Evolutionary conservation across 129 eudicot genomes (phyloP).

Genomic region (Flaveria robusta): DNA sequence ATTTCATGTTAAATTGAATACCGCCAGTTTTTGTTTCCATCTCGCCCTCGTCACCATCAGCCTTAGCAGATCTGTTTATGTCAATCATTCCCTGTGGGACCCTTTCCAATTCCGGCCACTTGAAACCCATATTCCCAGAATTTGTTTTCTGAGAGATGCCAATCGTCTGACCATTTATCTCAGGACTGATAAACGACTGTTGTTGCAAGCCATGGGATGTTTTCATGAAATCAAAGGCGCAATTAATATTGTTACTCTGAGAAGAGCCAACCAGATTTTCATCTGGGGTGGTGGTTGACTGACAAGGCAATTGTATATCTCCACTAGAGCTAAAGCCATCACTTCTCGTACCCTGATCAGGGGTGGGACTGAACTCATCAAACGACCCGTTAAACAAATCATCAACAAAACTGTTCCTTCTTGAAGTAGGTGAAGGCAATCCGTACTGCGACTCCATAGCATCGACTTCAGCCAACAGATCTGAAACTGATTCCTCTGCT

Average conservation of each 20-base stretch:
- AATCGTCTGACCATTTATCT: slow-evolving; percentile 15
- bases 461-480: slow-evolving; percentile 87
- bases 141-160: slow-evolving; percentile 24
- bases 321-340: slow-evolving; percentile 79
- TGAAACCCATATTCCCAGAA: slow-evolving; percentile 17
- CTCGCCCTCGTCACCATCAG: slow-evolving; percentile 39
- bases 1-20: not conserved
- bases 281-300: slow-evolving; percentile 38
- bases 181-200: slow-evolving; percentile 33
- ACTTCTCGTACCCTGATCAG: slow-evolving; percentile 57
- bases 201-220: slow-evolving; percentile 39
- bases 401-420: slow-evolving; percentile 61
- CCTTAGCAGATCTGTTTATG: slow-evolving; percentile 39
- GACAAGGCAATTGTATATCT: slow-evolving; percentile 53
- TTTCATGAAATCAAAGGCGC: slow-evolving; percentile 44
- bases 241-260: slow-evolving; percentile 22
- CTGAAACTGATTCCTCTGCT: slow-evolving; percentile 96
- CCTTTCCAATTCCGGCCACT: slow-evolving; percentile 40
- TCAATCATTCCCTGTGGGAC: slow-evolving; percentile 37
- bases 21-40: slow-evolving; percentile 23
- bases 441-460: slow-evolving; percentile 93
- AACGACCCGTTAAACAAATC: slow-evolving; percentile 72
- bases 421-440: slow-evolving; percentile 80
- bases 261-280: slow-evolving; percentile 22
- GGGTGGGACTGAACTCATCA: slow-evolving; percentile 64